phyloP scores from a whole-genome alignment of 2,329 filamentous ascomycete species.

The Arthrobotrys sphaeroides region DNA sequence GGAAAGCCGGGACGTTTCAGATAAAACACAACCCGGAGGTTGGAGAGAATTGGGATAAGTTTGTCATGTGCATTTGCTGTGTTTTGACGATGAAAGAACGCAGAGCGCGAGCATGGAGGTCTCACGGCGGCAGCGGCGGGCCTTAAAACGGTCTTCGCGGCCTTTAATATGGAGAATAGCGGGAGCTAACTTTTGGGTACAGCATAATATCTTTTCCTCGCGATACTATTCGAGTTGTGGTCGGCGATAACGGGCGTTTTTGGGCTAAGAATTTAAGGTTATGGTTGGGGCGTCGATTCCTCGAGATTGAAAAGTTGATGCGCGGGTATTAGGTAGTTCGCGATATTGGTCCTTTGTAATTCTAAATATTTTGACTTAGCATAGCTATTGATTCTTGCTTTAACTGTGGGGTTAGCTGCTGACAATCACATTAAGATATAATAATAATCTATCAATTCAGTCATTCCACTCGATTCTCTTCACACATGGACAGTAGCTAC shows the following conservation, averaged over 20 bases:
- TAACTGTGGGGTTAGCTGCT: no score
- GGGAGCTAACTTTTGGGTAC: background rate
- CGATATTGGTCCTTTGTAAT: background rate
- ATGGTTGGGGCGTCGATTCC: background rate
- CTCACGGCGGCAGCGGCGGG: constrained; percentile 5
- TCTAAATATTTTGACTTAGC: no score
- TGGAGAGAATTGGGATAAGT: constrained; percentile 39
- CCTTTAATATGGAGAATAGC: background rate
- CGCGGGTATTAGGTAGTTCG: no score
- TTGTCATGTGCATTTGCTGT: constrained; percentile 17
- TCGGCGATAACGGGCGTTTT: background rate
- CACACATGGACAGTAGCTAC: no score
- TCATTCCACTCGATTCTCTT: no score
- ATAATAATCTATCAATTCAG: no score
- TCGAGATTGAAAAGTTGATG: no score
- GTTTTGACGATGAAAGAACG: constrained; percentile 46
- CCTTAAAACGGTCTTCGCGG: background rate
- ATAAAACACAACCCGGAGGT: constrained; percentile 38
- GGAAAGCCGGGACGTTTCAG: constrained; percentile 39
- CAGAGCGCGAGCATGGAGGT: constrained; percentile 26
- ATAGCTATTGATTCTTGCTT: no score
- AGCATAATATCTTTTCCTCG: background rate
- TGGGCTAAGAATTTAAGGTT: background rate
- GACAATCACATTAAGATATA: no score
- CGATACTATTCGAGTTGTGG: background rate